A percentile compares a stretch with the other conserved stretches of the same genome.
Conservation (phyloP, 352 stramenopile species). For the Phytophthora syringae region DNA sequence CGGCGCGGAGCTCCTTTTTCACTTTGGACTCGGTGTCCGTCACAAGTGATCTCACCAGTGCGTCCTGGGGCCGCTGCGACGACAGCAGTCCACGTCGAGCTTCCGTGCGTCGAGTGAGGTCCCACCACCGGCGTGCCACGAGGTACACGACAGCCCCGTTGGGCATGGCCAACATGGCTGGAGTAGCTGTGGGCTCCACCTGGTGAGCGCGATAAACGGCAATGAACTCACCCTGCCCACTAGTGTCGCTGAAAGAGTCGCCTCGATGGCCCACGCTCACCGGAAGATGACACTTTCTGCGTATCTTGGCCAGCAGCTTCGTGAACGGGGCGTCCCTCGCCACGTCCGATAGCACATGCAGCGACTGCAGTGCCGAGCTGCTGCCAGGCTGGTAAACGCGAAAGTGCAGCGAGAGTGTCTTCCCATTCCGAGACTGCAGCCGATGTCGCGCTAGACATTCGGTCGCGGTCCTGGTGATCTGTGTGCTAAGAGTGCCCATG, state of each 20-base stretch:
- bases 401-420: slow-evolving; percentile 51
- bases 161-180: slow-evolving; percentile 43
- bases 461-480: slow-evolving; percentile 26
- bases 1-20: slow-evolving; percentile 35
- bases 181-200: slow-evolving; percentile 45
- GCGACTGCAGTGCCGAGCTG: slow-evolving; percentile 18
- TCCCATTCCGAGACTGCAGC: slow-evolving; percentile 46
- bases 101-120: slow-evolving; percentile 60
- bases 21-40: slow-evolving; percentile 49
- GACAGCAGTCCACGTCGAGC: slow-evolving; percentile 52
- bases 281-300: slow-evolving; percentile 43
- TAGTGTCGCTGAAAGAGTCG: slow-evolving; percentile 18
- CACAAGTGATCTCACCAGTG: slow-evolving; percentile 52
- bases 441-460: slow-evolving; percentile 34
- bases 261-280: slow-evolving; percentile 20
- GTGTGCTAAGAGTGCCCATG: slow-evolving; percentile 12
- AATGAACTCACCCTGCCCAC: slow-evolving; percentile 20
- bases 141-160: slow-evolving; percentile 54
- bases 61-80: slow-evolving; percentile 56
- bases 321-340: slow-evolving; percentile 39
- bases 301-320: slow-evolving; percentile 47
- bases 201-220: slow-evolving; percentile 56
- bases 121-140: slow-evolving; percentile 59
- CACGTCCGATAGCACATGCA: slow-evolving; percentile 40
- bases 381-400: slow-evolving; percentile 39